Percentiles rank a stretch among this genome's conserved stretches.
Evolutionary conservation across 495 filamentous ascomycete genomes (phyloP).

Genomic region (Penicillium psychrofluorescens): DNA sequence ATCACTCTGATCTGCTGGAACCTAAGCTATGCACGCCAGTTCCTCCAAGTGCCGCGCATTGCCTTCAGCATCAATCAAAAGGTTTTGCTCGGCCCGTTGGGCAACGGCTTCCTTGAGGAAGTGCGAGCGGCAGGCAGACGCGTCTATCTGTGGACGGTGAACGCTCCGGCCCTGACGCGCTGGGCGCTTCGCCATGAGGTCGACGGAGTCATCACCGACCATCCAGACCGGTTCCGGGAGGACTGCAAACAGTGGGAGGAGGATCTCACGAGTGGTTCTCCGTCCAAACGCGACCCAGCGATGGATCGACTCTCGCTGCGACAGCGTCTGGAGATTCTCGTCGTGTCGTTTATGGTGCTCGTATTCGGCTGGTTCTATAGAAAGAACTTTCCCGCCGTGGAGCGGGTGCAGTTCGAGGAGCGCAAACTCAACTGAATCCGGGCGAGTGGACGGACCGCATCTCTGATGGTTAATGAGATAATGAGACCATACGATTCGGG

Average conservation of each 20-base stretch:
- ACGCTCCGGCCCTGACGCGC: slow-evolving; percentile 64
- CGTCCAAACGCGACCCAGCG: neutral
- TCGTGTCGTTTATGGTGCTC: slow-evolving; percentile 9
- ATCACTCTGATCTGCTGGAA: slow-evolving; percentile 70
- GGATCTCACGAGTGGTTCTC: slow-evolving; percentile 1
- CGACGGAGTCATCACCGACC: slow-evolving; percentile 54
- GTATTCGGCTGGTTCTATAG: slow-evolving; percentile 20
- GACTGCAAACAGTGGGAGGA: slow-evolving; percentile 14
- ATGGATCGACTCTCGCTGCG: slow-evolving; percentile 8
- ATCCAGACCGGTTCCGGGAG: slow-evolving; percentile 26
- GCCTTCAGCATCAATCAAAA: slow-evolving; percentile 69
- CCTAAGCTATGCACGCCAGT: slow-evolving; percentile 58
- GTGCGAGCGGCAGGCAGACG: slow-evolving; percentile 44
- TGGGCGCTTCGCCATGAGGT: slow-evolving; percentile 54
- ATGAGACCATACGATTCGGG: slow-evolving; percentile 1
- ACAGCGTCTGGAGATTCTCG: slow-evolving; percentile 7
- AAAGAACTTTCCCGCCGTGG: slow-evolving; percentile 7
- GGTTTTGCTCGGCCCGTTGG: slow-evolving; percentile 56
- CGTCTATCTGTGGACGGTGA: slow-evolving; percentile 81
- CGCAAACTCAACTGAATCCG: slow-evolving; percentile 4
- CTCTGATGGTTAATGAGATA: neutral
- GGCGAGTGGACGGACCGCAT: neutral
- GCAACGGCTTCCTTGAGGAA: slow-evolving; percentile 56
- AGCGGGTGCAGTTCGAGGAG: slow-evolving; percentile 10
- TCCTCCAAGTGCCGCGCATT: slow-evolving; percentile 51